Conservation (phyloP, 805 yeast species). For the Sugiyamaella marilandica region DNA sequence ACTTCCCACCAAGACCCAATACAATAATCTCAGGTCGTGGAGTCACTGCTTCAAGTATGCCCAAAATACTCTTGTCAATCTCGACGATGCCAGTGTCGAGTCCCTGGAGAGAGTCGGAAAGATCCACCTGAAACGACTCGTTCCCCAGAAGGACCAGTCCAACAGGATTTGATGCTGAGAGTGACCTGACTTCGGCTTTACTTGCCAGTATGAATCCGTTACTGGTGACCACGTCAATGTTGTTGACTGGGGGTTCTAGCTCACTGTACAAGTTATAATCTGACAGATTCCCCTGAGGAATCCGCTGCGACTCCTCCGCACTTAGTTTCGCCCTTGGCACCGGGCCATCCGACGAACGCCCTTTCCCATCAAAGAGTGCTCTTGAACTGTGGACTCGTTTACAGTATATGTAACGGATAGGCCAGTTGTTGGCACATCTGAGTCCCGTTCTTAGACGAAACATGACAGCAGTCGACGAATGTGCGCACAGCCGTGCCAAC, state of each 20-base stretch:
- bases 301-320: conserved; percentile 10
- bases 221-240: conserved; percentile 45
- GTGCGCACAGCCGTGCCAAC: too few relatives aligned
- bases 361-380: too few relatives aligned
- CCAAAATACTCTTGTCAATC: conserved; percentile 42
- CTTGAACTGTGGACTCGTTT: too few relatives aligned
- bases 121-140: conserved; percentile 58
- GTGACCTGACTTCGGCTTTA: conserved; percentile 40
- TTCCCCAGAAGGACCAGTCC: conserved; percentile 35
- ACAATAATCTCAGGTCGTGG: conserved; percentile 77
- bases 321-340: conserved; percentile 1
- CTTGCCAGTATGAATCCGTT: conserved; percentile 60
- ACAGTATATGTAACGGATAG: too few relatives aligned
- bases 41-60: conserved; percentile 49
- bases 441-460: too few relatives aligned
- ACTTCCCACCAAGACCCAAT: conserved; percentile 62
- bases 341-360: neutral
- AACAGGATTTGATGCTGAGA: conserved; percentile 28
- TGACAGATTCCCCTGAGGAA: conserved; percentile 28
- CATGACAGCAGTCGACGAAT: too few relatives aligned
- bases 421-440: too few relatives aligned
- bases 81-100: conserved; percentile 53
- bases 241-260: conserved; percentile 44
- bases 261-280: conserved; percentile 45
- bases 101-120: conserved; percentile 38